Conservation (phyloP, 768 basidiomycete species). For the Steccherinum ochraceum region DNA sequence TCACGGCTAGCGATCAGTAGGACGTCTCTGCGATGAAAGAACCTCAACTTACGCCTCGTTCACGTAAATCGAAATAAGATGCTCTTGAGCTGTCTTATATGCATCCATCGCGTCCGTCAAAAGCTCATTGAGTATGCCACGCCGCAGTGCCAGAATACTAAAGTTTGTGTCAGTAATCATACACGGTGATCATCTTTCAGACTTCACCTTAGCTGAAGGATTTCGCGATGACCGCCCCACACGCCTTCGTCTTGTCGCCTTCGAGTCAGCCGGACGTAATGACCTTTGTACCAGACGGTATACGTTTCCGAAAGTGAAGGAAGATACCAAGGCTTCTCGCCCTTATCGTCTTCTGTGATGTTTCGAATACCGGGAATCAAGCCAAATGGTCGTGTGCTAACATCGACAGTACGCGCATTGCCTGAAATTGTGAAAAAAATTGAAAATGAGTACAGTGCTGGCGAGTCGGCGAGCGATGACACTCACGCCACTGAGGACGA, state of each 20-base stretch:
- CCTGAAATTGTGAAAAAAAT: conserved; percentile 12
- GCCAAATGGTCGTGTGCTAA: conserved; percentile 39
- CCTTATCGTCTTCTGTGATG: background rate
- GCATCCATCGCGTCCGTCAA: conserved; percentile 46
- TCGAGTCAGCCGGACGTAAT: too few species aligned
- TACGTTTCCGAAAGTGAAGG: conserved; percentile 18
- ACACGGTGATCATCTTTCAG: too few species aligned
- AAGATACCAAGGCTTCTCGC: background rate
- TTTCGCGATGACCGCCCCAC: too few species aligned
- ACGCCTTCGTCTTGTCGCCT: too few species aligned
- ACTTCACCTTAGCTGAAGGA: too few species aligned
- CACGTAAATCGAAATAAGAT: conserved; percentile 47
- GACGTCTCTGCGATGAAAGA: too few species aligned
- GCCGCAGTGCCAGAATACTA: conserved; percentile 46
- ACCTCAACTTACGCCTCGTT: too few species aligned
- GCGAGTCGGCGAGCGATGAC: too few species aligned
- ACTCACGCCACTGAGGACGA: conserved; percentile 54
- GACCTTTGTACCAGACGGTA: conserved; percentile 41
- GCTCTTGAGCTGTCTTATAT: conserved; percentile 46
- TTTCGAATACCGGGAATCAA: conserved; percentile 10
- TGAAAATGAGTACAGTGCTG: too few species aligned
- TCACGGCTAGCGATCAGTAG: too few species aligned
- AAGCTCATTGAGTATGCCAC: conserved; percentile 41
- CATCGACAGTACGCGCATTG: conserved; percentile 43
- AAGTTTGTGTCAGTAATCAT: background rate